phyloP scores from a whole-genome alignment of 345 rosid genomes.

The Abelmoschus esculentus region DNA sequence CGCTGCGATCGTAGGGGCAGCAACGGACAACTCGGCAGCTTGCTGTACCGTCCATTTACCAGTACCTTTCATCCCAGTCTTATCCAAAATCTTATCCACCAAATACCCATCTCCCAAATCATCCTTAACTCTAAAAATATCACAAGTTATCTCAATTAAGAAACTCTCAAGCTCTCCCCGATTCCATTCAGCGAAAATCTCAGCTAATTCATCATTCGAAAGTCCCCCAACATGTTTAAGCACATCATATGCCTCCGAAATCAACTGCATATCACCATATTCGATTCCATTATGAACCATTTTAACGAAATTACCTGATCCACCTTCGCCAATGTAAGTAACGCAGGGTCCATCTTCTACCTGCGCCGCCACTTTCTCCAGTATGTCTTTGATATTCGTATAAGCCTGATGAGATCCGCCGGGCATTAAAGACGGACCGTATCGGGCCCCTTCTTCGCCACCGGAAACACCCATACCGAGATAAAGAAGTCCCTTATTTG shows the following conservation, averaged over 20 bases:
- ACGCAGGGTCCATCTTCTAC: slow-evolving; percentile 99
- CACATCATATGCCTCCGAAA: slow-evolving; percentile 90
- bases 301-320: slow-evolving; percentile 94
- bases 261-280: slow-evolving; percentile 97
- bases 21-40: slow-evolving; percentile 95
- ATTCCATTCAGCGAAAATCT: slow-evolving; percentile 72
- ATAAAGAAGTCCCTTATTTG: slow-evolving; percentile 54
- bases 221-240: slow-evolving; percentile 83
- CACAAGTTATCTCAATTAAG: slow-evolving; percentile 80
- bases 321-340: slow-evolving; percentile 88
- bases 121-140: slow-evolving; percentile 80
- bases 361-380: slow-evolving; percentile 83
- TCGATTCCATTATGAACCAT: slow-evolving; percentile 99
- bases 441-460: slow-evolving; percentile 91
- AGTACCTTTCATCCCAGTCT: slow-evolving; percentile 97
- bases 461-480: slow-evolving; percentile 98
- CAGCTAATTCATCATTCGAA: slow-evolving; percentile 57
- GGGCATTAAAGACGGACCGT: slow-evolving; percentile 92
- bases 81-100: slow-evolving; percentile 92
- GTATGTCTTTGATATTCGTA: slow-evolving; percentile 53
- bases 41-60: slow-evolving; percentile 99
- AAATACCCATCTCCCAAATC: slow-evolving; percentile 54
- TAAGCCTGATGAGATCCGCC: slow-evolving; percentile 84
- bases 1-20: slow-evolving; percentile 94
- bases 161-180: slow-evolving; percentile 86